Evolutionary conservation across 768 basidiomycete species (phyloP).

Genomic region (Floccularia luteovirens): DNA sequence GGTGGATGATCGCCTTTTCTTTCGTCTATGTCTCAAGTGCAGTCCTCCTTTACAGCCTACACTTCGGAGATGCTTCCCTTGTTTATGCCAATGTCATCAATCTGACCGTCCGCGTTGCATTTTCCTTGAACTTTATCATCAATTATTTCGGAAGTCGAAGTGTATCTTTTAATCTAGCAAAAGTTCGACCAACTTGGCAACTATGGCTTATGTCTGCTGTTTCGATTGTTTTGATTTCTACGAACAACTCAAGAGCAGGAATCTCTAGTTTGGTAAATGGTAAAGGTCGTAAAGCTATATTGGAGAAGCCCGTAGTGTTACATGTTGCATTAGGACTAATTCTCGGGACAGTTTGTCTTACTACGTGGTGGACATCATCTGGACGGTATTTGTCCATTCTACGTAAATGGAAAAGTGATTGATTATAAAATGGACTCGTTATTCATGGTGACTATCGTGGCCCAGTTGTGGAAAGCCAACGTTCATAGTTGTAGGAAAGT

Average conservation of each 20-base stretch:
- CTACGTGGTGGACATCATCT: constrained; percentile 21
- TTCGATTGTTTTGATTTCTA: constrained; percentile 18
- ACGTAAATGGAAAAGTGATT: not conserved
- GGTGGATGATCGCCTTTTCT: constrained; percentile 80
- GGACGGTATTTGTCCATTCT: constrained; percentile 3
- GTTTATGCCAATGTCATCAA: constrained; percentile 75
- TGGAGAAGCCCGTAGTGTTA: constrained; percentile 16
- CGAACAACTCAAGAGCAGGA: constrained; percentile 15
- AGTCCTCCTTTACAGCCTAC: constrained; percentile 33
- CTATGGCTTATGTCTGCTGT: constrained; percentile 12
- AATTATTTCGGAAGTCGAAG: constrained; percentile 32
- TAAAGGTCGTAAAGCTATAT: constrained; percentile 16
- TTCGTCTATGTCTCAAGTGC: constrained; percentile 54
- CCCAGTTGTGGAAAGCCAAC: constrained; percentile 26
- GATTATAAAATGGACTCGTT: not conserved
- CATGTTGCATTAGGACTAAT: constrained; percentile 26
- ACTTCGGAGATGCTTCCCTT: constrained; percentile 58
- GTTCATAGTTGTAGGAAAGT: constrained; percentile 31
- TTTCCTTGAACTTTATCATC: constrained; percentile 43
- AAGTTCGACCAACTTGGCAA: constrained; percentile 15
- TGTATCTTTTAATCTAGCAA: constrained; percentile 15
- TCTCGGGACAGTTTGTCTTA: constrained; percentile 16
- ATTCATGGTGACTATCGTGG: not conserved
- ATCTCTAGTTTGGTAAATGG: constrained; percentile 12
- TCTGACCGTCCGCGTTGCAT: constrained; percentile 53